Evolutionary conservation across 2,329 filamentous ascomycete genomes (phyloP).

Genomic region (Ophiocordyceps camponoti-floridani): DNA sequence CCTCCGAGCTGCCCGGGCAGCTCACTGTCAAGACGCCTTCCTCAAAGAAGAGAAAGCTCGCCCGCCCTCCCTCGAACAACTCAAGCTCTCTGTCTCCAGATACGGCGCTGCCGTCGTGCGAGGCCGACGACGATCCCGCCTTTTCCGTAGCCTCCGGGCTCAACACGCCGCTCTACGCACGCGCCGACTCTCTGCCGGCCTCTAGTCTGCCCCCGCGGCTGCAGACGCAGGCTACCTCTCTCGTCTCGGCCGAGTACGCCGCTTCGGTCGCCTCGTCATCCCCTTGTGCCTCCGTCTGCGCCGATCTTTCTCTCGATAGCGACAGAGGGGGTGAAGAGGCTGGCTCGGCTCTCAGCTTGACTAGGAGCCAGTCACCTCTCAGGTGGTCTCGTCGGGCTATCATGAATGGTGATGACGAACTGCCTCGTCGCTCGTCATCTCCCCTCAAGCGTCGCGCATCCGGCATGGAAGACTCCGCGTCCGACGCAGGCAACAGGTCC

Average conservation of each 20-base stretch:
- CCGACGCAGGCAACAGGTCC: constrained; percentile 21
- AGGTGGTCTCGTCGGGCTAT: constrained; percentile 32
- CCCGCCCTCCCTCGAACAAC: constrained; percentile 23
- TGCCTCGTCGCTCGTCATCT: constrained; percentile 42
- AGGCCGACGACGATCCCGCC: constrained; percentile 28
- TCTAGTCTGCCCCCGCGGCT: constrained; percentile 34
- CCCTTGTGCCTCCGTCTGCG: constrained; percentile 34
- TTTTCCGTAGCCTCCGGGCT: constrained; percentile 24
- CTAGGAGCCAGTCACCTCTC: constrained; percentile 34
- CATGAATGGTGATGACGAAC: constrained; percentile 41
- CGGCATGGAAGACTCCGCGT: constrained; percentile 32
- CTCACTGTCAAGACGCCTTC: constrained; percentile 57
- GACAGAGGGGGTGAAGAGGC: constrained; percentile 32
- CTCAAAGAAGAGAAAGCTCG: constrained; percentile 55
- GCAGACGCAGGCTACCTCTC: constrained; percentile 23
- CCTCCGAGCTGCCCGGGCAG: constrained; percentile 43
- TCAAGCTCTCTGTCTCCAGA: constrained; percentile 22
- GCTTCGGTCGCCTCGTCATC: constrained; percentile 41
- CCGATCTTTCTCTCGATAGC: constrained; percentile 36
- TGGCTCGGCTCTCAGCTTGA: constrained; percentile 17
- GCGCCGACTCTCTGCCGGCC: constrained; percentile 24
- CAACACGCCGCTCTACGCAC: constrained; percentile 21
- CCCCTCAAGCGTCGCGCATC: constrained; percentile 46
- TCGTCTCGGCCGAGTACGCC: constrained; percentile 28
- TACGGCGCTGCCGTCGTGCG: constrained; percentile 32